phyloP scores from a whole-genome alignment of 169 alveolate genomes.

The Plasmodium reichenowi region DNA sequence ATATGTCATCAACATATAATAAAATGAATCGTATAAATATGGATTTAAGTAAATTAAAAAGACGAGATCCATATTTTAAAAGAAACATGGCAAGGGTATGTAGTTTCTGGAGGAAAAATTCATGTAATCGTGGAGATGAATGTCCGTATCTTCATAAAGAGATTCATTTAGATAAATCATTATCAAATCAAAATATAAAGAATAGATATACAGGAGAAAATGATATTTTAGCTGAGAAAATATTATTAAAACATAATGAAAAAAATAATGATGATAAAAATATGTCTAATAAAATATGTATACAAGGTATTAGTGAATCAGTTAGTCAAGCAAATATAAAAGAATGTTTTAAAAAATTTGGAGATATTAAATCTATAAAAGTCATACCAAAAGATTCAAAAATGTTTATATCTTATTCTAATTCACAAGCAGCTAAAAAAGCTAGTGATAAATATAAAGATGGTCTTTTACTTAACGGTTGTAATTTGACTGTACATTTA shows the following conservation, averaged over 20 bases:
- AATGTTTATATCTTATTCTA: constrained; percentile 57
- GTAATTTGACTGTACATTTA: constrained; percentile 32
- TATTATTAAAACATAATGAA: constrained; percentile 52
- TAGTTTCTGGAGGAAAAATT: constrained; percentile 94
- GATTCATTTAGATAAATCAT: constrained; percentile 80
- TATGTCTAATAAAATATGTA: constrained; percentile 43
- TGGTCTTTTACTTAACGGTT: constrained; percentile 55
- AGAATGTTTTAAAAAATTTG: constrained; percentile 72
- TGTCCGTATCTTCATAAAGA: constrained; percentile 93
- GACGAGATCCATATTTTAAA: constrained; percentile 90
- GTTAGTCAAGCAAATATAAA: constrained; percentile 43
- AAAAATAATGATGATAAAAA: constrained; percentile 24
- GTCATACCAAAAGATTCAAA: constrained; percentile 70
- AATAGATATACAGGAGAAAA: constrained; percentile 84
- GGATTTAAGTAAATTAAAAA: constrained; percentile 84
- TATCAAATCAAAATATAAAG: constrained; percentile 82
- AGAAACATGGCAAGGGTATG: constrained; percentile 96
- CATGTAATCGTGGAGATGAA: constrained; percentile 95
- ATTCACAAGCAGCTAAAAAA: constrained; percentile 33
- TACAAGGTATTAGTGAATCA: constrained; percentile 61
- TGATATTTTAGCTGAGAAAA: constrained; percentile 83
- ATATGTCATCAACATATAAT: constrained; percentile 63
- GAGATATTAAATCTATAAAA: constrained; percentile 71
- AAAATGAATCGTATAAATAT: constrained; percentile 49
- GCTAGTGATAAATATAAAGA: constrained; percentile 66